Percentiles rank a stretch among this genome's conserved stretches.
phyloP scores from a whole-genome alignment of 2,329 filamentous ascomycete species.

The Botrytis pseudocinerea region DNA sequence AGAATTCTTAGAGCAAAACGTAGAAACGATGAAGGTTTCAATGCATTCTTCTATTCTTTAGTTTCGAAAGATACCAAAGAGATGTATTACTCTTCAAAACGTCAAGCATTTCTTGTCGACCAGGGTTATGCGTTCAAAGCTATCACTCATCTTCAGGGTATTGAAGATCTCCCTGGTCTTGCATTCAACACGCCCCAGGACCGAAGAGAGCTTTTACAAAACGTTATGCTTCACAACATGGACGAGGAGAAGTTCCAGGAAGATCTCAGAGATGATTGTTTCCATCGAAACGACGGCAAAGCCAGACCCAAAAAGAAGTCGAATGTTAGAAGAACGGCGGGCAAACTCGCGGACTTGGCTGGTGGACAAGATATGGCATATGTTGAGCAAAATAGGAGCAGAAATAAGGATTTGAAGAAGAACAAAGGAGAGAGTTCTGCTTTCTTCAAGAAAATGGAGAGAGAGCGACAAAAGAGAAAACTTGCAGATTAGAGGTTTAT shows the following conservation, averaged over 20 bases:
- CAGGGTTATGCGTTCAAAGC: conserved; percentile 99
- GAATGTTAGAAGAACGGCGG: conserved; percentile 76
- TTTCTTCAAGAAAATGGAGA: conserved; percentile 66
- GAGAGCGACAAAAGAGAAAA: conserved; percentile 59
- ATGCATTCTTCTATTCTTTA: conserved; percentile 97
- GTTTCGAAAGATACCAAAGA: conserved; percentile 97
- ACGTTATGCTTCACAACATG: conserved; percentile 72
- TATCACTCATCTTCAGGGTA: conserved; percentile 90
- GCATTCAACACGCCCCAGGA: conserved; percentile 78
- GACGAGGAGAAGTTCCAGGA: conserved; percentile 55
- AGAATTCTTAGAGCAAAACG: conserved; percentile 93
- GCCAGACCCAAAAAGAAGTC: conserved; percentile 52
- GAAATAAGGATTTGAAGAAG: conserved; percentile 67
- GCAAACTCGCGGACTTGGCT: conserved; percentile 79
- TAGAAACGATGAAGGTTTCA: conserved; percentile 96
- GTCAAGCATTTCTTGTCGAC: conserved; percentile 95
- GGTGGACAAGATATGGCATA: conserved; percentile 98
- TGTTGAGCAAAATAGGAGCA: conserved; percentile 75
- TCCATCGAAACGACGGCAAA: conserved; percentile 48
- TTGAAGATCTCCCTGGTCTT: conserved; percentile 79
- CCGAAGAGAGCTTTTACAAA: conserved; percentile 80
- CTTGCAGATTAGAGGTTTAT: conserved; percentile 41
- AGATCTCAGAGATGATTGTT: conserved; percentile 57
- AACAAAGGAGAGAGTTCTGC: conserved; percentile 57
- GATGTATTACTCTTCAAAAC: conserved; percentile 96